A percentile compares a stretch with the other conserved stretches of the same genome.
Conservation (phyloP, 2,329 filamentous ascomycete species). For the Curvularia spicifera region DNA sequence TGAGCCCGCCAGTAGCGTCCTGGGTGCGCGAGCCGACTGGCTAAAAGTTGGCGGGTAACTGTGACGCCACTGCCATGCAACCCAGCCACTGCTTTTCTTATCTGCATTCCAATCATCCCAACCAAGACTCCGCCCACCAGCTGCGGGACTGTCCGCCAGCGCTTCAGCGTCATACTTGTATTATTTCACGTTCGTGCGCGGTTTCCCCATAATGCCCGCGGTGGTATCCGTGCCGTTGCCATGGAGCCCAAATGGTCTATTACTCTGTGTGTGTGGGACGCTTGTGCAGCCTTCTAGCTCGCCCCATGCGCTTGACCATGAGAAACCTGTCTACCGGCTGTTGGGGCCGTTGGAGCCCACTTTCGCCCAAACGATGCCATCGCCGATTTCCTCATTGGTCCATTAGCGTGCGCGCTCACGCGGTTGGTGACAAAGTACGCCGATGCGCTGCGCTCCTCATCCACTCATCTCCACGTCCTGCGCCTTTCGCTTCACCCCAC, state of each 20-base stretch:
- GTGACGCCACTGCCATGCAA: slow-evolving; percentile 15
- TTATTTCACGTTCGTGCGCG: background rate
- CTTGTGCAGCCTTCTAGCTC: slow-evolving; percentile 7
- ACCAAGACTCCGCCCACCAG: background rate
- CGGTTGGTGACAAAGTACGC: background rate
- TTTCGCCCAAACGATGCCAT: background rate
- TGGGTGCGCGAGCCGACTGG: background rate
- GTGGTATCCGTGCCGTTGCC: background rate
- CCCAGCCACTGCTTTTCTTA: slow-evolving; percentile 11
- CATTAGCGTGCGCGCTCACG: background rate
- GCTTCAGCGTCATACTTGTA: background rate
- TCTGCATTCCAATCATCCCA: slow-evolving; percentile 14
- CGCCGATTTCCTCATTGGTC: background rate
- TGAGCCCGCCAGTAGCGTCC: background rate
- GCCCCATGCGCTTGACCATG: slow-evolving; percentile 5
- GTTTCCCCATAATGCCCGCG: background rate
- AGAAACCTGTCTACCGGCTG: slow-evolving; percentile 1
- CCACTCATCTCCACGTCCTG: slow-evolving; percentile 45
- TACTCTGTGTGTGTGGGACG: slow-evolving; percentile 3
- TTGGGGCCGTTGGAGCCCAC: background rate
- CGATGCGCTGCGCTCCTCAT: slow-evolving; percentile 22
- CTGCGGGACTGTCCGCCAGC: background rate
- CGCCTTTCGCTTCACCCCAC: slow-evolving; percentile 35
- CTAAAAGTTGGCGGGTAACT: background rate
- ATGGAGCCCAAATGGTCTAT: slow-evolving; percentile 9